phyloP scores from a whole-genome alignment of 2,329 filamentous ascomycete genomes.

The Colletotrichum sp. region DNA sequence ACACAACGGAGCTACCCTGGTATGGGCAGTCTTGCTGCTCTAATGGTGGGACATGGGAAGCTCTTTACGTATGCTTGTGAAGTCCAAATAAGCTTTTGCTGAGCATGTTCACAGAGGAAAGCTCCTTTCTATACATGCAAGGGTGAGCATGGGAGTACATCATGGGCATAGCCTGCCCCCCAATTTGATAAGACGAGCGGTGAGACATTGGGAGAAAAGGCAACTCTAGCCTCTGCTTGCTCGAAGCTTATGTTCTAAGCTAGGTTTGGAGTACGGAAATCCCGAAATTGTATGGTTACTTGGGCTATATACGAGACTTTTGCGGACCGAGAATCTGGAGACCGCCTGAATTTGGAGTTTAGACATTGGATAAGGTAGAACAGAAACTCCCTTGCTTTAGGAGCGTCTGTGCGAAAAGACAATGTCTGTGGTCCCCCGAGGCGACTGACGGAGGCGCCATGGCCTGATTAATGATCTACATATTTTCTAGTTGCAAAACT shows the following conservation, averaged over 20 bases:
- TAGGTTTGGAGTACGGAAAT: not conserved
- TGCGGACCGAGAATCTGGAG: not conserved
- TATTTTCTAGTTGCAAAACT: not conserved
- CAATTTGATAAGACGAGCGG: not conserved
- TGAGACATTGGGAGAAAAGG: not conserved
- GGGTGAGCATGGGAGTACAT: not conserved
- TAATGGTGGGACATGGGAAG: not conserved
- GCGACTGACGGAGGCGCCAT: not conserved
- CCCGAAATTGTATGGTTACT: not conserved
- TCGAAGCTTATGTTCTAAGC: not conserved
- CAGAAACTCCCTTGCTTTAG: not conserved
- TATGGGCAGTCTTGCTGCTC: not conserved
- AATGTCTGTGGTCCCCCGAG: not conserved
- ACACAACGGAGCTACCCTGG: not conserved
- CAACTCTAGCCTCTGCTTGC: not conserved
- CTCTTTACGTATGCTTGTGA: accelerated
- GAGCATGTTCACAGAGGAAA: not conserved
- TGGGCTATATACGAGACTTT: not conserved
- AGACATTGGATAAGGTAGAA: not conserved
- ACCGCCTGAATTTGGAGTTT: not conserved
- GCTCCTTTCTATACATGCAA: not conserved
- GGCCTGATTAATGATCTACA: not conserved
- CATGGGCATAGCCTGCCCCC: not conserved
- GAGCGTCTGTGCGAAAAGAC: not conserved
- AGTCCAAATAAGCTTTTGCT: not conserved